Conservation (phyloP, 2,329 filamentous ascomycete species). For the Elsinoe australis region DNA sequence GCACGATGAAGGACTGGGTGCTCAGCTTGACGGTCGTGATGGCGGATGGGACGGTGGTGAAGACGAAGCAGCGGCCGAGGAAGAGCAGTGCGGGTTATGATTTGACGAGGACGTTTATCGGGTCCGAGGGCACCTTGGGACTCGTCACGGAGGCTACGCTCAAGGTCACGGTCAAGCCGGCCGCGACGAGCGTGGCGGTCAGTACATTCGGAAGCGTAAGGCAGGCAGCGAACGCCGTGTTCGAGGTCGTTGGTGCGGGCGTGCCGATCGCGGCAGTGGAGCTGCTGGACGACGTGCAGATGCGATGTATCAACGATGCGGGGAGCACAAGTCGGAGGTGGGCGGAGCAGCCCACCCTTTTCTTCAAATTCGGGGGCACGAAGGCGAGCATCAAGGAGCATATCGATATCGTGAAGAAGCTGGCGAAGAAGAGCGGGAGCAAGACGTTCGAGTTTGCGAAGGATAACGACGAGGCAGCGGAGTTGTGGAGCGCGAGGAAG, state of each 20-base stretch:
- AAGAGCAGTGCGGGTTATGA: slow-evolving; percentile 92
- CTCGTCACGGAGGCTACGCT: slow-evolving; percentile 85
- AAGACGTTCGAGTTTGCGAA: slow-evolving; percentile 63
- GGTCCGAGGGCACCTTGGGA: slow-evolving; percentile 83
- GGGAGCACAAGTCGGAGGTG: slow-evolving; percentile 57
- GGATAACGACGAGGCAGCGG: slow-evolving; percentile 55
- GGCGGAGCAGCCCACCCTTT: slow-evolving; percentile 63
- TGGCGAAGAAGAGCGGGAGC: slow-evolving; percentile 53
- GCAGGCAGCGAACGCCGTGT: slow-evolving; percentile 69
- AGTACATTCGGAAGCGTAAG: slow-evolving; percentile 57
- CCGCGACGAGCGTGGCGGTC: slow-evolving; percentile 73
- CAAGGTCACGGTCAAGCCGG: slow-evolving; percentile 75
- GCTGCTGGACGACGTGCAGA: slow-evolving; percentile 86
- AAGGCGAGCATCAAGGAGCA: slow-evolving; percentile 68
- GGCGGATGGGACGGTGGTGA: slow-evolving; percentile 82
- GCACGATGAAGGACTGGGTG: slow-evolving; percentile 94
- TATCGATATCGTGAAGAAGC: slow-evolving; percentile 56
- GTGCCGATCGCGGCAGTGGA: slow-evolving; percentile 87
- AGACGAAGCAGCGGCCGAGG: slow-evolving; percentile 76
- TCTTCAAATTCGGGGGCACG: slow-evolving; percentile 68
- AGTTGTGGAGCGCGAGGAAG: slow-evolving; percentile 70
- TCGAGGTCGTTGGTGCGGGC: slow-evolving; percentile 68
- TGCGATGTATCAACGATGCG: slow-evolving; percentile 63
- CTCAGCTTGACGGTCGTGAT: slow-evolving; percentile 78
- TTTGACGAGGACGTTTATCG: slow-evolving; percentile 80